These are phyloP conservation scores for Pyricularia sp. DNA, from an alignment of 2,329 filamentous ascomycete genomes.

Conservation along the genomic window DNA sequence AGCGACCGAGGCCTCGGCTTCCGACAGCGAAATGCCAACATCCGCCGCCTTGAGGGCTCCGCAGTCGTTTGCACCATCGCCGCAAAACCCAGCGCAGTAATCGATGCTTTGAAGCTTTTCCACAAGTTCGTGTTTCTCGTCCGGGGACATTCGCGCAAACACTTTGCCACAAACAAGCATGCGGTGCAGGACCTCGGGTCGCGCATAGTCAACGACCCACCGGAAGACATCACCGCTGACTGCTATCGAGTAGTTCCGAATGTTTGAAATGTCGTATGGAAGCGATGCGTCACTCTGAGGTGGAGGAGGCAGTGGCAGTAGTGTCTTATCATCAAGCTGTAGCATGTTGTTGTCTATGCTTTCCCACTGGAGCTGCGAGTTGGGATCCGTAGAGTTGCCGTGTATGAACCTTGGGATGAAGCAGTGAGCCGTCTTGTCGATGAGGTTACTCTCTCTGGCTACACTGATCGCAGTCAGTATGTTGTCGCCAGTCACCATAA, in stretches of 20 bases:
- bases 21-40: constrained; percentile 91
- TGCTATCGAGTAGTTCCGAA: constrained; percentile 77
- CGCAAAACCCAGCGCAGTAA: constrained; percentile 92
- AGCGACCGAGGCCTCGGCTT: constrained; percentile 95
- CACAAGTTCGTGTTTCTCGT: constrained; percentile 95
- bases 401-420: constrained; percentile 83
- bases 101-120: constrained; percentile 94
- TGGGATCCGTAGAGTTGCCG: constrained; percentile 60
- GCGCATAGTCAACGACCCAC: constrained; percentile 88
- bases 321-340: constrained; percentile 63
- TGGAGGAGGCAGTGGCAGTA: constrained; percentile 43
- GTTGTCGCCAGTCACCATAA: constrained; percentile 98
- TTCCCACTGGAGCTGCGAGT: constrained; percentile 72
- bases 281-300: constrained; percentile 66
- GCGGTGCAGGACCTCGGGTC: constrained; percentile 61
- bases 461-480: constrained; percentile 95
- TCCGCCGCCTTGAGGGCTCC: constrained; percentile 94
- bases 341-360: constrained; percentile 80
- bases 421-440: constrained; percentile 71
- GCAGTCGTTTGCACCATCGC: constrained; percentile 94
- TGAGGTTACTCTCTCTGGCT: constrained; percentile 74
- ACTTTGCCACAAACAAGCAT: constrained; percentile 89
- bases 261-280: constrained; percentile 69
- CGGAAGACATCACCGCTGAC: constrained; percentile 90
- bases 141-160: constrained; percentile 95